A percentile compares a stretch with the other conserved stretches of the same genome.
Conservation (phyloP, 2,329 filamentous ascomycete genomes). For the Cladophialophora chaetospira region DNA sequence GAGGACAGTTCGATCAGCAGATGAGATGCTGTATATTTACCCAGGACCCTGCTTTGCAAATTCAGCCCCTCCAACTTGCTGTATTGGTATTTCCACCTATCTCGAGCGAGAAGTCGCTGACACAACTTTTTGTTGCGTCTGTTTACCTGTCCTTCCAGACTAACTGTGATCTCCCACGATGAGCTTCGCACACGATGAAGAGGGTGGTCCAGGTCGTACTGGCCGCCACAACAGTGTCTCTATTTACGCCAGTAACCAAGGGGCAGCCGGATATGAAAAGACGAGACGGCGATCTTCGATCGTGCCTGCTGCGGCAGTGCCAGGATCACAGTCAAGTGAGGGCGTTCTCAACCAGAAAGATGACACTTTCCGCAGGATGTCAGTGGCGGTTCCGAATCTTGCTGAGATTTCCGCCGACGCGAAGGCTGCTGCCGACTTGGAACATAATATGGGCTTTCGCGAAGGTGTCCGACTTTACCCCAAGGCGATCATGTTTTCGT, state of each 20-base stretch:
- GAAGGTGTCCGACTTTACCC: slow-evolving; percentile 82
- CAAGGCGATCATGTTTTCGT: slow-evolving; percentile 51
- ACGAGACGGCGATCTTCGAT: slow-evolving; percentile 33
- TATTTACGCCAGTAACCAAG: slow-evolving; percentile 30
- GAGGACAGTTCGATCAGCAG: slow-evolving; percentile 1
- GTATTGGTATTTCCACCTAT: not conserved
- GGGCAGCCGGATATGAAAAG: slow-evolving; percentile 23
- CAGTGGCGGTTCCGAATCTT: slow-evolving; percentile 33
- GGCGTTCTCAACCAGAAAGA: slow-evolving; percentile 33
- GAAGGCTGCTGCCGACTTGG: slow-evolving; percentile 29
- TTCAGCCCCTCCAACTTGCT: not conserved
- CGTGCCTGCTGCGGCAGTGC: slow-evolving; percentile 28
- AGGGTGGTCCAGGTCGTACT: slow-evolving; percentile 25
- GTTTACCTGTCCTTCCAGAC: not conserved
- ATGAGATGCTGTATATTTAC: slow-evolving; percentile 14
- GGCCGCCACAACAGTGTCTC: slow-evolving; percentile 32
- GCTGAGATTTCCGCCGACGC: slow-evolving; percentile 32
- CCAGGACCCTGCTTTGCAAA: not conserved
- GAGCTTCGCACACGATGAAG: slow-evolving; percentile 29
- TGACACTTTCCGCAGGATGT: slow-evolving; percentile 35
- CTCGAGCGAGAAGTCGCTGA: not conserved
- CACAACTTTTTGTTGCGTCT: not conserved
- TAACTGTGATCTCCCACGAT: slow-evolving; percentile 12
- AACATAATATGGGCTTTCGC: slow-evolving; percentile 41
- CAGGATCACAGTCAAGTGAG: slow-evolving; percentile 23